Conservation (phyloP, 2,329 filamentous ascomycete genomes). For the Rugonectria rugulosa region DNA sequence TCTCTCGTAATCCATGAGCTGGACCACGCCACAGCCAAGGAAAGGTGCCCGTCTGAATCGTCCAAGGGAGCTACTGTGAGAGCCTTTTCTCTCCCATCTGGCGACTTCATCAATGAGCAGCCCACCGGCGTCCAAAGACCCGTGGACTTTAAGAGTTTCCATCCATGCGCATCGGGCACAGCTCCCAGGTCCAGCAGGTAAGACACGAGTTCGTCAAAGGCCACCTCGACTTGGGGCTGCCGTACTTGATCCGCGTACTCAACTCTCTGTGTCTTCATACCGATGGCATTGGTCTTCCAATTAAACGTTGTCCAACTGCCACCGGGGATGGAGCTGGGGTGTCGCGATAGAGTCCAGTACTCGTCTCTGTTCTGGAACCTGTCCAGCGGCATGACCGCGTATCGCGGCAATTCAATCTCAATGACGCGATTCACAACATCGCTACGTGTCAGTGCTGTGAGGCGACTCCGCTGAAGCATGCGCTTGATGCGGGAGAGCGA, state of each 20-base stretch:
- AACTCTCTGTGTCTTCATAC: slow-evolving; percentile 67
- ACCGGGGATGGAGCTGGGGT: slow-evolving; percentile 63
- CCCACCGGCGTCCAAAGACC: slow-evolving; percentile 69
- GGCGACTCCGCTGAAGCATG: slow-evolving; percentile 62
- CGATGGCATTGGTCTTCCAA: slow-evolving; percentile 70
- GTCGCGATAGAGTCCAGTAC: slow-evolving; percentile 65
- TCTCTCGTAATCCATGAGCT: slow-evolving; percentile 61
- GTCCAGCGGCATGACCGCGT: slow-evolving; percentile 68
- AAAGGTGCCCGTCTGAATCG: slow-evolving; percentile 68
- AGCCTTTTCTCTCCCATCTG: slow-evolving; percentile 57
- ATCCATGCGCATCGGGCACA: slow-evolving; percentile 65
- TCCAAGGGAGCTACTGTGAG: slow-evolving; percentile 63
- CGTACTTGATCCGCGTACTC: slow-evolving; percentile 66
- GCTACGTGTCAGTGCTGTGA: slow-evolving; percentile 67
- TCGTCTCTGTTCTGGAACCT: slow-evolving; percentile 59
- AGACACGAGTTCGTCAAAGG: slow-evolving; percentile 66
- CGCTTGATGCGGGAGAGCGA: slow-evolving; percentile 67
- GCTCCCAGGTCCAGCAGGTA: slow-evolving; percentile 71
- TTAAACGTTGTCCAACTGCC: slow-evolving; percentile 72
- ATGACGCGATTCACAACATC: slow-evolving; percentile 72
- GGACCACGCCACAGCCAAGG: slow-evolving; percentile 64
- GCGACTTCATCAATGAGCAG: slow-evolving; percentile 62
- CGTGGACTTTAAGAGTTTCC: slow-evolving; percentile 62
- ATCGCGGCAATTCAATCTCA: slow-evolving; percentile 70
- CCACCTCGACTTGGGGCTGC: slow-evolving; percentile 60